Percentiles rank a stretch among this genome's conserved stretches.
Conservation (phyloP, 768 basidiomycete genomes). For the Tylopilus balloui region DNA sequence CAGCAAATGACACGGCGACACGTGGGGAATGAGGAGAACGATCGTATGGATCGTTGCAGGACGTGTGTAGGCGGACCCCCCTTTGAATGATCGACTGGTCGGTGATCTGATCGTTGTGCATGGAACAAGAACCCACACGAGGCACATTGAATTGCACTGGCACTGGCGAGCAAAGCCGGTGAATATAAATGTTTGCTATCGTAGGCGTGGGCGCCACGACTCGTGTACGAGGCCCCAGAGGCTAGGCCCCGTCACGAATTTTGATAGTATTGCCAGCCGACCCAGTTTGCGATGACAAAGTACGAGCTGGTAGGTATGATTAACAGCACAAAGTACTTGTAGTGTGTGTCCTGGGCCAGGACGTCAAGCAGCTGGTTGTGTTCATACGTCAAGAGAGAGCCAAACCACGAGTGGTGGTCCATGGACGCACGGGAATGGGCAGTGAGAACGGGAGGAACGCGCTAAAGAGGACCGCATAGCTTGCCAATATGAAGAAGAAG, state of each 20-base stretch:
- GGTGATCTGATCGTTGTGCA: constrained; percentile 18
- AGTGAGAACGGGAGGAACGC: constrained; percentile 54
- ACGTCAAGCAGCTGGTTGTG: constrained; percentile 53
- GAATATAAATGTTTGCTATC: constrained; percentile 8
- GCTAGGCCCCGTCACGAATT: constrained; percentile 55
- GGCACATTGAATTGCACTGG: constrained; percentile 18
- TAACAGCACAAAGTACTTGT: constrained; percentile 82
- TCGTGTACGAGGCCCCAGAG: constrained; percentile 1
- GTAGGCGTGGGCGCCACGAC: background rate
- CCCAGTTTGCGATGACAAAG: constrained; percentile 98
- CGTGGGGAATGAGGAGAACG: constrained; percentile 14
- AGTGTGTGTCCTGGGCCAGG: constrained; percentile 72
- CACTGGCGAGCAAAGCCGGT: constrained; percentile 4
- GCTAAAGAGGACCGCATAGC: constrained; percentile 63
- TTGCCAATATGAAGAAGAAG: constrained; percentile 52
- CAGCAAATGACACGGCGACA: background rate
- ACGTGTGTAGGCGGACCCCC: constrained; percentile 15
- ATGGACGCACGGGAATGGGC: constrained; percentile 45
- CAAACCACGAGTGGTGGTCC: background rate
- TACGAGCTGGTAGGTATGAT: constrained; percentile 79
- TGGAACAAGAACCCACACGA: constrained; percentile 19
- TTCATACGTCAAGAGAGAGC: constrained; percentile 19
- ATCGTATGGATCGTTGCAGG: constrained; percentile 23
- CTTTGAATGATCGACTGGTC: constrained; percentile 13
- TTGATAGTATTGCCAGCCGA: constrained; percentile 96